Evolutionary conservation across 2,329 filamentous ascomycete genomes (phyloP).

Genomic region (Knufia fluminis): DNA sequence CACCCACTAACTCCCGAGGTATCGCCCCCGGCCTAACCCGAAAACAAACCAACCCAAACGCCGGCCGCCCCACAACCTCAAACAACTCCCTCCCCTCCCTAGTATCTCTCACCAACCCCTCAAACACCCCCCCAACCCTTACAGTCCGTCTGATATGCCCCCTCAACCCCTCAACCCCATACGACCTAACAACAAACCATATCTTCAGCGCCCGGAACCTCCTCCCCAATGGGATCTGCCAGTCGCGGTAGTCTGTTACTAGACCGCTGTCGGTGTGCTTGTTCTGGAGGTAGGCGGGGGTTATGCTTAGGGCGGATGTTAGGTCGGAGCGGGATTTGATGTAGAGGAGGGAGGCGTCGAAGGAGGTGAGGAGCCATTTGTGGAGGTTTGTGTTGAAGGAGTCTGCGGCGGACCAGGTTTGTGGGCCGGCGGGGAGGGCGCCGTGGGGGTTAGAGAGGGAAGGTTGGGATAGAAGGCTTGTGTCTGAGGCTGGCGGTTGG

Average conservation of each 20-base stretch:
- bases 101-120: constrained; percentile 43
- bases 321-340: constrained; percentile 66
- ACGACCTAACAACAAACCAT: constrained; percentile 85
- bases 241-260: constrained; percentile 92
- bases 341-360: constrained; percentile 74
- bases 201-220: constrained; percentile 84
- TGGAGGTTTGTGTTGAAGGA: constrained; percentile 95
- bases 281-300: constrained; percentile 75
- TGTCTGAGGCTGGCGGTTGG: background rate
- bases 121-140: constrained; percentile 60
- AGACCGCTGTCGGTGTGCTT: constrained; percentile 68
- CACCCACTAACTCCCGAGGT: background rate
- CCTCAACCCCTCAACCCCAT: constrained; percentile 67
- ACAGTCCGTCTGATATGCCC: constrained; percentile 64
- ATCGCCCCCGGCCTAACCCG: constrained; percentile 44
- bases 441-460: constrained; percentile 44
- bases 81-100: constrained; percentile 57
- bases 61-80: constrained; percentile 61
- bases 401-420: constrained; percentile 41
- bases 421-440: background rate
- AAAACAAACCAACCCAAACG: constrained; percentile 72
- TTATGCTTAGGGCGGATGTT: constrained; percentile 69
- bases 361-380: constrained; percentile 94
- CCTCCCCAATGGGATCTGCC: constrained; percentile 88
- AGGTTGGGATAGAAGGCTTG: constrained; percentile 46